phyloP scores from a whole-genome alignment of 2,329 filamentous ascomycete genomes.

The Fusarium oxysporum region DNA sequence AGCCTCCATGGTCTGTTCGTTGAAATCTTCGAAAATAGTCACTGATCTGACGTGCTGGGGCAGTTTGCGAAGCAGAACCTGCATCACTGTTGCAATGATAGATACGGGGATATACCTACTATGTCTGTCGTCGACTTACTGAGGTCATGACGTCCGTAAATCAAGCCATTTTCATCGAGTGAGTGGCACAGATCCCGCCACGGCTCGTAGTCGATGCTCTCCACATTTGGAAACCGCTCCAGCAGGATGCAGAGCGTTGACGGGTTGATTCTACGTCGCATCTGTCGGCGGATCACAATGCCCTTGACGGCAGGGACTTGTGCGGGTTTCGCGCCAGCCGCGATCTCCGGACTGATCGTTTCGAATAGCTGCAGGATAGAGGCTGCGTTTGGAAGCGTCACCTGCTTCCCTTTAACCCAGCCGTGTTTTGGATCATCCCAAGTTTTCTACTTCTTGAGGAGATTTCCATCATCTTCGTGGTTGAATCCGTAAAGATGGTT shows the following conservation, averaged over 20 bases:
- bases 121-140: neutral
- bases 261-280: neutral
- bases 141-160: neutral
- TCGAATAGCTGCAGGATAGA: neutral
- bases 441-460: neutral
- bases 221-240: neutral
- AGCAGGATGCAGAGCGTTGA: neutral
- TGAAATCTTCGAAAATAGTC: constrained; percentile 1
- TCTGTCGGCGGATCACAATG: neutral
- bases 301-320: neutral
- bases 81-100: neutral
- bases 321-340: fast-evolving
- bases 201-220: neutral
- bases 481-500: neutral
- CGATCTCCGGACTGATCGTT: fast-evolving
- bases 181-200: neutral
- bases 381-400: neutral
- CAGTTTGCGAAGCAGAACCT: neutral
- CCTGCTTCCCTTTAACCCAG: neutral
- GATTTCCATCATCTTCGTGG: neutral
- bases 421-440: neutral
- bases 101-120: neutral
- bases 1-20: neutral
- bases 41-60: neutral
- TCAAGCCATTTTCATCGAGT: neutral